phyloP scores from a whole-genome alignment of 2,329 filamentous ascomycete genomes.

The Diaporthe sp. region DNA sequence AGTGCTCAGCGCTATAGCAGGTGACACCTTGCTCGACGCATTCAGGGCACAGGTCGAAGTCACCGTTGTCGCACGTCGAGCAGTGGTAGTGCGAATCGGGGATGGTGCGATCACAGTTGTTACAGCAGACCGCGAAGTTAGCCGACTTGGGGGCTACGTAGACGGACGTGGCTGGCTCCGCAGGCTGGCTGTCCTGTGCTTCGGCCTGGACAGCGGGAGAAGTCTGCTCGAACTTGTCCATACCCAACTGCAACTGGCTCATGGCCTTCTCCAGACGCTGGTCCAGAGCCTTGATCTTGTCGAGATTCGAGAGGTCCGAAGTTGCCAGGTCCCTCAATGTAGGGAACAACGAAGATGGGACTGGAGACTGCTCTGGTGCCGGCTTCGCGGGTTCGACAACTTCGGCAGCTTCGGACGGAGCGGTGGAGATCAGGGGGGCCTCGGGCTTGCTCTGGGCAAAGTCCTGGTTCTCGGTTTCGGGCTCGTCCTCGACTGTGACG shows the following conservation, averaged over 20 bases:
- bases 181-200: conserved; percentile 6
- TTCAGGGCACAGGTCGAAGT: conserved; percentile 90
- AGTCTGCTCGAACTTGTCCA: conserved; percentile 36
- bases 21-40: conserved; percentile 83
- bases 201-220: neutral
- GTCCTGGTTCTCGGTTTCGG: conserved; percentile 44
- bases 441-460: conserved; percentile 44
- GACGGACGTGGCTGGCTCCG: conserved; percentile 13
- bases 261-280: conserved; percentile 34
- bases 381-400: conserved; percentile 2
- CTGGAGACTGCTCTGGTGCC: conserved; percentile 1
- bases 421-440: conserved; percentile 40
- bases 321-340: neutral
- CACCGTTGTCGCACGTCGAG: conserved; percentile 90
- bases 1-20: conserved; percentile 86
- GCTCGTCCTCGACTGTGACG: conserved; percentile 66
- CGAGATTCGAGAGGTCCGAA: conserved; percentile 15
- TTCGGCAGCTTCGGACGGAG: conserved; percentile 33
- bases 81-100: conserved; percentile 93
- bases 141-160: conserved; percentile 42
- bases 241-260: conserved; percentile 33
- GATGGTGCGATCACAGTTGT: conserved; percentile 85
- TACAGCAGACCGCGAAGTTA: conserved; percentile 92
- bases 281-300: conserved; percentile 24
- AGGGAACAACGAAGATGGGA: neutral